Base-by-base conservation (phyloP, 2,329 filamentous ascomycete genomes). In the Ophiostoma pallidulum region DNA sequence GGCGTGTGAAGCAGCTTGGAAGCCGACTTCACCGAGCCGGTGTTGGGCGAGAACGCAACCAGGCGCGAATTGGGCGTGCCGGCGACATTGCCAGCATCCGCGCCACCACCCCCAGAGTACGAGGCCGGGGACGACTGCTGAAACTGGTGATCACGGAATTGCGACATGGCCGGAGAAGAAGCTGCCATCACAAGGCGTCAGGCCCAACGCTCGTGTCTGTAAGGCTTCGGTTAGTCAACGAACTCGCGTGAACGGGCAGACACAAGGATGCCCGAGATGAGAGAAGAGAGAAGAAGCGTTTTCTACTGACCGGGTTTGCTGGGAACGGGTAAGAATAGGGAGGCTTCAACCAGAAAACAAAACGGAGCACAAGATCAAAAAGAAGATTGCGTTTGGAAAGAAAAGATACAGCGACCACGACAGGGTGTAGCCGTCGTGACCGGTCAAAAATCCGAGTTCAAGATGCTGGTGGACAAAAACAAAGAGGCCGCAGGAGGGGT, bases 51-150 rank as follows among this genome's bases (percentile, higher is more conserved):
- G 58, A 84, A 83, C 6, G 74, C 66, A 5, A 80, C 81, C 36
- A 82, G 54, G 42, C 73, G 75, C 8, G 80, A 83, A 50, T 82
- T 78, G 0, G 82, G 81, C 6, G 82, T 85, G 14, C 73, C 75
- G 55, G 16, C 33, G 1, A 45, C n/a, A n/a, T 32, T 51, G 6
- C 16, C 18, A 18, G 40, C 8, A 8, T 54, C 52, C 4, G 29
- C 22, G n/a, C n/a, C n/a, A 24, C n/a, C 35, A 2, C 32, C 18
- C 4, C 48, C 53, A 3, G 50, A 33, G 24, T 73, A 74, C 0
- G 75, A 77, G 49, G 65, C 68, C 38, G 75, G 73, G 3, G 75
- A 77, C 28, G 67, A 65, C 55, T 69, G 67, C 56, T 67, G 68
- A 19, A 54, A 53, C 8, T 60, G 60, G 37, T 60, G 61, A 35